phyloP scores from a whole-genome alignment of 139 green algal species.

The Volvox reticuliferus region DNA sequence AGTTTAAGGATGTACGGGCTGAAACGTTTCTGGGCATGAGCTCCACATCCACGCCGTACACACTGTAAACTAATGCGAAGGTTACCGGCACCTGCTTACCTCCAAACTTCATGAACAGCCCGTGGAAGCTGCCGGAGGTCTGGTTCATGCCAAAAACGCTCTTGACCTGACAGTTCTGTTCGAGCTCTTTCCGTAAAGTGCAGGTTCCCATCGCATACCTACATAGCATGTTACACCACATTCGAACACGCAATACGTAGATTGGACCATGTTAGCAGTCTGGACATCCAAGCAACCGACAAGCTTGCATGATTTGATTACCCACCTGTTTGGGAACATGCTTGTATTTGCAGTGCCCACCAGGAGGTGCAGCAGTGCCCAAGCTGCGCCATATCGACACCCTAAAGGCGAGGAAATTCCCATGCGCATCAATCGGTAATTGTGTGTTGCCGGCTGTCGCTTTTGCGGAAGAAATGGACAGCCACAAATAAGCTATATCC shows the following conservation, averaged over 20 bases:
- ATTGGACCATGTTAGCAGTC: neutral
- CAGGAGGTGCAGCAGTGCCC: neutral
- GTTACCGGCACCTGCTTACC: neutral
- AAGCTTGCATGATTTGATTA: neutral
- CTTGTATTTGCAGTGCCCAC: neutral
- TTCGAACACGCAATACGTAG: no score
- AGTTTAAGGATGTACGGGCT: no score
- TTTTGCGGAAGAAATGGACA: no score
- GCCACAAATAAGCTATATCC: no score
- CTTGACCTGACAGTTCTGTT: conserved; percentile 45
- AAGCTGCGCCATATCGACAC: neutral
- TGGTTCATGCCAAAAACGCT: conserved; percentile 6
- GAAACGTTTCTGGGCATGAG: no score
- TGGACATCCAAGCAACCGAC: no score
- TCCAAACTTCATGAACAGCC: conserved; percentile 41
- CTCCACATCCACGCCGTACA: no score
- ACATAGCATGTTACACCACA: neutral
- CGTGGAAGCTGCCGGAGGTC: conserved; percentile 7
- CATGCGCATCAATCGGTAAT: no score
- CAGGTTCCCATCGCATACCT: conserved; percentile 5
- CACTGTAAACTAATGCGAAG: no score
- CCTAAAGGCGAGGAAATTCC: no score
- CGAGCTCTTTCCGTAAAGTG: conserved; percentile 24
- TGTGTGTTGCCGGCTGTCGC: no score
- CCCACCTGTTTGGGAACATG: conserved; percentile 27